phyloP scores from a whole-genome alignment of 306 rosid species.

The Lathyrus aphaca region DNA sequence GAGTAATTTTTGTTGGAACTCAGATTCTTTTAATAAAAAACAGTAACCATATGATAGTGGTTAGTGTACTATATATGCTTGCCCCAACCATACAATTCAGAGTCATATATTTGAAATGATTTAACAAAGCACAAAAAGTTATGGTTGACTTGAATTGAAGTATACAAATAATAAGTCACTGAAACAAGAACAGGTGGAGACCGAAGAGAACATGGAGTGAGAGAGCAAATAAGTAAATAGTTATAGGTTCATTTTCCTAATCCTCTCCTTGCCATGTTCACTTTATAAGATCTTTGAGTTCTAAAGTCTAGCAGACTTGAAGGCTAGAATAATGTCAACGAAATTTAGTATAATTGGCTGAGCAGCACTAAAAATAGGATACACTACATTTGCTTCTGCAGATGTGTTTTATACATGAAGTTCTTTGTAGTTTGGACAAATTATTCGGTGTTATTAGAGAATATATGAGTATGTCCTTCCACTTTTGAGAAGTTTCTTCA shows the following conservation, averaged over 20 bases:
- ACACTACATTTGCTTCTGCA: constrained; percentile 13
- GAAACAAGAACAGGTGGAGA: constrained; percentile 23
- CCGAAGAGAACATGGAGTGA: constrained; percentile 1
- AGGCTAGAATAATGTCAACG: constrained; percentile 4
- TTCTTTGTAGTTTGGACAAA: background rate
- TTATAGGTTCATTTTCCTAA: constrained; percentile 30
- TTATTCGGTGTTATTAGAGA: constrained; percentile 19
- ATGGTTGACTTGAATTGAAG: constrained; percentile 28
- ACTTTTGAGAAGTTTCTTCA: constrained; percentile 16
- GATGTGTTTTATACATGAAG: background rate
- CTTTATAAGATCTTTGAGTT: constrained; percentile 17
- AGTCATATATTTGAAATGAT: constrained; percentile 12
- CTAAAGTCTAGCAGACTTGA: constrained; percentile 14
- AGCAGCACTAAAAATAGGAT: constrained; percentile 8
- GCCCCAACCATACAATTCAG: constrained; percentile 16
- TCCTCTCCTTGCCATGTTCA: constrained; percentile 24
- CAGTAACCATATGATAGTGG: constrained; percentile 7
- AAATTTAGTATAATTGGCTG: constrained; percentile 17
- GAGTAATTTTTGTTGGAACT: constrained; percentile 7
- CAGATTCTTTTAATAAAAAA: background rate
- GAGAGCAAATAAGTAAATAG: constrained; percentile 3
- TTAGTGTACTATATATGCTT: constrained; percentile 8
- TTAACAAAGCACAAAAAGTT: constrained; percentile 14
- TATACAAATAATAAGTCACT: constrained; percentile 1
- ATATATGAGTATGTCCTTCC: constrained; percentile 16